These are phyloP conservation scores for Botrytis deweyae DNA, from an alignment of 2,329 filamentous ascomycete genomes.

Conservation along the genomic window DNA sequence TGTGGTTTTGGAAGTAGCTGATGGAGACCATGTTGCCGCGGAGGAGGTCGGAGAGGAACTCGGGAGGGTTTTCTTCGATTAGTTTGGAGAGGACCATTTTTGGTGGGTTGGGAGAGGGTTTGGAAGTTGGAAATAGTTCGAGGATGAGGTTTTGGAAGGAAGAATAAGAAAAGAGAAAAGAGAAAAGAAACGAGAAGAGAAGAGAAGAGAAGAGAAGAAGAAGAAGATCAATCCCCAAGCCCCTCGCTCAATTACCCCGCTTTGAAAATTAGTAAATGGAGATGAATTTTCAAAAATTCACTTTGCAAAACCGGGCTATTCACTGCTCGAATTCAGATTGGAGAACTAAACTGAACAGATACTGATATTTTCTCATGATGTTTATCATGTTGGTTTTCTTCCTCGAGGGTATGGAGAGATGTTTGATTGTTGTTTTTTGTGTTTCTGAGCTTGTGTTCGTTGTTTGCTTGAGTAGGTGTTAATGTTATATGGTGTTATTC, in stretches of 20 bases:
- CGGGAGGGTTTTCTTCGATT: background rate
- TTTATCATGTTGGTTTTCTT: background rate
- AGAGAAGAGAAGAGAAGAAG: background rate
- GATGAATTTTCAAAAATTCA: background rate
- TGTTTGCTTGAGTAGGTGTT: fast-evolving
- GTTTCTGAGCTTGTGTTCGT: background rate
- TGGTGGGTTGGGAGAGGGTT: background rate
- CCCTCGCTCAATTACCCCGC: background rate
- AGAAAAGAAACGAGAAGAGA: background rate
- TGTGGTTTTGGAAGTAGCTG: background rate
- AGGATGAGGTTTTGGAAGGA: background rate
- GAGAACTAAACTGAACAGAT: background rate
- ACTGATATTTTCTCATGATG: background rate
- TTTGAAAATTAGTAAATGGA: background rate
- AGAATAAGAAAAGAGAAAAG: background rate
- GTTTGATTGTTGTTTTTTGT: too few species aligned
- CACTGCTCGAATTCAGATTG: background rate
- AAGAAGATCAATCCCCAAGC: background rate
- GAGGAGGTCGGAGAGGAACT: background rate
- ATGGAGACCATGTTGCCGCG: background rate
- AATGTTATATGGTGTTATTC: too few species aligned
- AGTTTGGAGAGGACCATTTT: background rate
- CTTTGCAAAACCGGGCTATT: background rate
- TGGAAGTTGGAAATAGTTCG: background rate
- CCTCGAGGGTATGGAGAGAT: too few species aligned